Evolutionary conservation across 495 filamentous ascomycete species (phyloP).

Genomic region (Apiosordaria backusii): DNA sequence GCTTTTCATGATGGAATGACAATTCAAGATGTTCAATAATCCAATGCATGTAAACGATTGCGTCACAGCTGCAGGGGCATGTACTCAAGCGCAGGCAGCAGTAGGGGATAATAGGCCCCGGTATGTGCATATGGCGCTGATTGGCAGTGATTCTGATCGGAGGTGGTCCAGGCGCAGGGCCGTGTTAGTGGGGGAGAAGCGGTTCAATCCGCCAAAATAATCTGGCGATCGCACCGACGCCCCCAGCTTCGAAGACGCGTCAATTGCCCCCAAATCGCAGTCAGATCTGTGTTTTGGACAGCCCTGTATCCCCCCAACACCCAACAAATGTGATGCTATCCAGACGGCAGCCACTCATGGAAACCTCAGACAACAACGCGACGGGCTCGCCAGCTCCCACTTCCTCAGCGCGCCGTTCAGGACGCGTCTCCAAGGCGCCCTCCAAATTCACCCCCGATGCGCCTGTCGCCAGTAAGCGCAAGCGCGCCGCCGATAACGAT

Average conservation of each 20-base stretch:
- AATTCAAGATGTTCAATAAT: background rate
- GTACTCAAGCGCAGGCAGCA: background rate
- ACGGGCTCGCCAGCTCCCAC: conserved; percentile 49
- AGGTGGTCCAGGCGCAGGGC: background rate
- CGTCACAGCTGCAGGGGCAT: background rate
- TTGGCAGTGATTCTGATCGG: background rate
- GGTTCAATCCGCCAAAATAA: conserved; percentile 33
- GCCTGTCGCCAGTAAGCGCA: conserved; percentile 48
- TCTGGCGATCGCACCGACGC: conserved; percentile 24
- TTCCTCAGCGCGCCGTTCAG: conserved; percentile 65
- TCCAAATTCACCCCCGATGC: conserved; percentile 57
- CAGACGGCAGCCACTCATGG: conserved; percentile 40
- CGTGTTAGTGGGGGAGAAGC: conserved; percentile 5
- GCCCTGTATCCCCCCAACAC: conserved; percentile 11
- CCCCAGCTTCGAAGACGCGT: conserved; percentile 27
- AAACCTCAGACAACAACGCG: conserved; percentile 56
- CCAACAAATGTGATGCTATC: conserved; percentile 35
- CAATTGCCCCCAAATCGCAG: conserved; percentile 29
- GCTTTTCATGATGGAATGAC: background rate
- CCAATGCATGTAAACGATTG: background rate
- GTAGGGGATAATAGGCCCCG: conserved; percentile 7
- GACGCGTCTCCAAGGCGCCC: conserved; percentile 73
- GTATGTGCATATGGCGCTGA: conserved; percentile 19
- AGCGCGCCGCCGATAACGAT: conserved; percentile 49
- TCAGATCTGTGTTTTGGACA: background rate